Percentiles rank a stretch among this genome's conserved stretches.
Evolutionary conservation across 106 monocot species (phyloP).

Genomic region (Alisma plantagoaquatica): DNA sequence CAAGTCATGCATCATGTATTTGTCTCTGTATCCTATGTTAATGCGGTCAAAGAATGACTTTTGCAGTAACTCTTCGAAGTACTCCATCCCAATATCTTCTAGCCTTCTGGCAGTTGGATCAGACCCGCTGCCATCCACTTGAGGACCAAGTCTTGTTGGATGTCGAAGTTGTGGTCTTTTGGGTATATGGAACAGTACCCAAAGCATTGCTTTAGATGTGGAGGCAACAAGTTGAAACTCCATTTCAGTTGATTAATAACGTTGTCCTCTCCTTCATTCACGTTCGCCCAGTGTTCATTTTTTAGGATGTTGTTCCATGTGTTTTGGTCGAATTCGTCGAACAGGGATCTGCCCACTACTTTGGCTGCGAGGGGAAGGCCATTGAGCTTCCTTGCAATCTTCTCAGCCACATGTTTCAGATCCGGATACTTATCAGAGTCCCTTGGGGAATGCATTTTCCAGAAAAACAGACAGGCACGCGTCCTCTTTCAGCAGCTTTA

Average conservation of each 20-base stretch:
- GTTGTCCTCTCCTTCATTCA: slow-evolving; percentile 2
- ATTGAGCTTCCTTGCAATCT: slow-evolving; percentile 3
- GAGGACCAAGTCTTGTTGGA: slow-evolving; percentile 11
- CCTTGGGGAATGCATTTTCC: background rate
- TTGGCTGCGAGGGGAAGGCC: slow-evolving; percentile 2
- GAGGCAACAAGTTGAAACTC: slow-evolving; percentile 29
- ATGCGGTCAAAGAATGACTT: slow-evolving; percentile 3
- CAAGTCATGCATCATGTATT: slow-evolving; percentile 13
- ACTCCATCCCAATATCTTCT: slow-evolving; percentile 2
- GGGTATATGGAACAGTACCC: slow-evolving; percentile 33
- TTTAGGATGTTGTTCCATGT: slow-evolving; percentile 20
- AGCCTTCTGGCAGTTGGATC: slow-evolving; percentile 7
- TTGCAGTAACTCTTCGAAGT: slow-evolving; percentile 5
- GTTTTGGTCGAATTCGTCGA: background rate
- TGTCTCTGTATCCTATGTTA: too few species aligned
- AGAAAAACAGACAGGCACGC: slow-evolving; percentile 5
- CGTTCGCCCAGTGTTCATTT: slow-evolving; percentile 11
- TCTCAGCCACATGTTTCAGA: background rate
- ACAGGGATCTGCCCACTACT: background rate
- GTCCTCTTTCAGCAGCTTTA: background rate
- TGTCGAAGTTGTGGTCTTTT: slow-evolving; percentile 27
- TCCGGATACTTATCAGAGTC: background rate
- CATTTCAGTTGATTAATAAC: slow-evolving; percentile 19
- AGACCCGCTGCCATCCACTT: slow-evolving; percentile 37
- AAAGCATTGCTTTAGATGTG: slow-evolving; percentile 36